Conservation (phyloP, 805 yeast genomes). For the Yarrowia hollandica region DNA sequence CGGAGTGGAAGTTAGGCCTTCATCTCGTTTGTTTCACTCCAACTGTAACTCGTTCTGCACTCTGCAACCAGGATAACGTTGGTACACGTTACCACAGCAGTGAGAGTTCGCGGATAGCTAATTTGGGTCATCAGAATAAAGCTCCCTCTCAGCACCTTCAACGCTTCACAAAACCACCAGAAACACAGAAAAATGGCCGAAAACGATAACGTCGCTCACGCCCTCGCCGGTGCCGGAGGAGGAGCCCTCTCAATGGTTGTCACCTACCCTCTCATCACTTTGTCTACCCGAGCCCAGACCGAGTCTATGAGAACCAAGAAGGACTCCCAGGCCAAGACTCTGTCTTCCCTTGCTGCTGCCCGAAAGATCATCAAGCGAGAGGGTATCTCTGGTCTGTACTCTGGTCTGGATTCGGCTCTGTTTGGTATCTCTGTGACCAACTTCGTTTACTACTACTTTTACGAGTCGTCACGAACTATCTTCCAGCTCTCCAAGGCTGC, state of each 20-base stretch:
- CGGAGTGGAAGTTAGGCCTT: too few species aligned
- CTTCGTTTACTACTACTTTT: slow-evolving; percentile 86
- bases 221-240: slow-evolving; percentile 92
- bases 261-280: slow-evolving; percentile 85
- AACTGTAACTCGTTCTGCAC: not conserved
- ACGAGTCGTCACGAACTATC: slow-evolving; percentile 59
- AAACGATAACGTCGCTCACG: slow-evolving; percentile 64
- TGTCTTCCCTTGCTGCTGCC: slow-evolving; percentile 45
- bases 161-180: not conserved
- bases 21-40: too few species aligned
- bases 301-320: slow-evolving; percentile 41
- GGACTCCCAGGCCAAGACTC: slow-evolving; percentile 34
- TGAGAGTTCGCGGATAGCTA: not conserved
- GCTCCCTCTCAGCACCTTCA: slow-evolving; percentile 1
- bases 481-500: slow-evolving; percentile 34
- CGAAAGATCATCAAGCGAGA: slow-evolving; percentile 54
- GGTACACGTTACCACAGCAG: not conserved
- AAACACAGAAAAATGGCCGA: slow-evolving; percentile 8
- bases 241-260: slow-evolving; percentile 85
- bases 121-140: slow-evolving; percentile 7
- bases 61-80: slow-evolving; percentile 21
- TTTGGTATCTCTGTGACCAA: slow-evolving; percentile 85
- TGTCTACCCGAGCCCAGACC: slow-evolving; percentile 89
- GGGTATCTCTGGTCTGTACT: slow-evolving; percentile 69
- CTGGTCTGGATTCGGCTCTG: slow-evolving; percentile 85